These are phyloP conservation scores for Globisporangium alternatum DNA, from an alignment of 352 stramenopile genomes.

Conservation along the genomic window DNA sequence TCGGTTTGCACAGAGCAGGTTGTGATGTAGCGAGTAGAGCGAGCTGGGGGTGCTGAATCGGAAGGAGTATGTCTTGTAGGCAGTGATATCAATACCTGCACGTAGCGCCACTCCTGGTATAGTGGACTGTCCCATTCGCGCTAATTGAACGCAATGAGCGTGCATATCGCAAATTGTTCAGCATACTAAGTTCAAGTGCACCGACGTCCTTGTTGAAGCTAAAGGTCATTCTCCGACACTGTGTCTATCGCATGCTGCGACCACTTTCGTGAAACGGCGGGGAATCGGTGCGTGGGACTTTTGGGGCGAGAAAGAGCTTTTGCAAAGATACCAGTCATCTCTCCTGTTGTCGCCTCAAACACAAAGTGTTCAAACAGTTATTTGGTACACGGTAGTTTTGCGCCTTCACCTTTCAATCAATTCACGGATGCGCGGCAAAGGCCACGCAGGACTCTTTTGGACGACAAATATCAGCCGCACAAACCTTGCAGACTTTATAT, in stretches of 20 bases:
- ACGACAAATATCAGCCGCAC: conserved; percentile 1
- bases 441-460: not conserved
- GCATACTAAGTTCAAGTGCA: not conserved
- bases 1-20: too few species aligned
- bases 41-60: too few species aligned
- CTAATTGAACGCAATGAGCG: too few species aligned
- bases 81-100: too few species aligned
- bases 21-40: too few species aligned
- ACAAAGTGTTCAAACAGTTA: not conserved
- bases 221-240: not conserved
- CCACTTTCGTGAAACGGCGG: conserved; percentile 3
- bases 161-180: too few species aligned
- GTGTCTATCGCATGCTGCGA: not conserved
- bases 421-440: not conserved
- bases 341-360: not conserved
- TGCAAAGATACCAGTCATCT: not conserved
- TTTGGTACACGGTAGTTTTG: not conserved
- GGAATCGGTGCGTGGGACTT: conserved; percentile 13
- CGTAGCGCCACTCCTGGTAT: too few species aligned
- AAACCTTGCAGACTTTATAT: not conserved
- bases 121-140: too few species aligned
- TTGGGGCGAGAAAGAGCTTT: conserved; percentile 16
- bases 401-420: not conserved
- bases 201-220: not conserved
- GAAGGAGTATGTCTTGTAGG: too few species aligned